A percentile compares a stretch with the other conserved stretches of the same genome.
These are phyloP conservation scores for Talaromyces adpressus DNA, from an alignment of 495 filamentous ascomycete species.

Conservation along the genomic window DNA sequence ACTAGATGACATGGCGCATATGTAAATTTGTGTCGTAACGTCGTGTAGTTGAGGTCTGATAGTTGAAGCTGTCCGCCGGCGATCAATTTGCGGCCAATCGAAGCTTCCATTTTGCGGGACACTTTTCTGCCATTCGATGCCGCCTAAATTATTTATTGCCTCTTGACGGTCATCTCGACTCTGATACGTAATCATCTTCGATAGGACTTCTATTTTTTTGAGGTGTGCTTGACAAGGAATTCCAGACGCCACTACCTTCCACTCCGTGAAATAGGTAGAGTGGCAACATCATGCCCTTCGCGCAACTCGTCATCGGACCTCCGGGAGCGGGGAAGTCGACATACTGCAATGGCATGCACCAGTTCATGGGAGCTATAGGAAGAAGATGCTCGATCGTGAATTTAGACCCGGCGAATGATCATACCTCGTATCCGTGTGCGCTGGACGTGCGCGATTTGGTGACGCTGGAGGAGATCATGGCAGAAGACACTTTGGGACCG, in stretches of 20 bases:
- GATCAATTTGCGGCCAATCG: slow-evolving; percentile 18
- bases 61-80: neutral
- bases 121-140: slow-evolving; percentile 6
- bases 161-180: neutral
- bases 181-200: neutral
- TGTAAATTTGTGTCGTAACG: neutral
- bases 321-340: slow-evolving; percentile 95
- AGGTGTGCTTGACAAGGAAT: neutral
- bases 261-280: neutral
- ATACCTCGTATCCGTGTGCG: slow-evolving; percentile 58
- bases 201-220: neutral
- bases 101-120: slow-evolving; percentile 20
- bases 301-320: slow-evolving; percentile 82
- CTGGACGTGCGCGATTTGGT: slow-evolving; percentile 87
- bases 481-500: slow-evolving; percentile 81
- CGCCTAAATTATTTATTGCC: slow-evolving; percentile 3
- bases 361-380: slow-evolving; percentile 91
- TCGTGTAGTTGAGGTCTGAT: neutral
- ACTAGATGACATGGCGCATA: slow-evolving; percentile 9
- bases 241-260: neutral
- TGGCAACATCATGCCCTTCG: slow-evolving; percentile 45
- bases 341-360: slow-evolving; percentile 97
- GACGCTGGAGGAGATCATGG: slow-evolving; percentile 90
- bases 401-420: slow-evolving; percentile 93
- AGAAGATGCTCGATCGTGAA: slow-evolving; percentile 93